Percentiles rank a stretch among this genome's conserved stretches.
phyloP scores from a whole-genome alignment of 306 rosid species.

The Carpinus fangiana region DNA sequence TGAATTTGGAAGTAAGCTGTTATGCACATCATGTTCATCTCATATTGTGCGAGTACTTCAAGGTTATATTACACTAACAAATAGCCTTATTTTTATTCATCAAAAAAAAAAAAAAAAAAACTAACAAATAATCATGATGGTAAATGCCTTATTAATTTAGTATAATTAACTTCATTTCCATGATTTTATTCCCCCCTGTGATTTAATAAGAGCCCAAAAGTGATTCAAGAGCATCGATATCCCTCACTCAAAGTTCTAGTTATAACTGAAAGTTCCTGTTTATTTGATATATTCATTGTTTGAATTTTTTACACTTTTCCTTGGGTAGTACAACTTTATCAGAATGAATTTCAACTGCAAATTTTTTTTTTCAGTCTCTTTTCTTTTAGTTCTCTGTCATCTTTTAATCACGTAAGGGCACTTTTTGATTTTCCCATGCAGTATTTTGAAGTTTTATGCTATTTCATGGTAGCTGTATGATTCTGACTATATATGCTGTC shows the following conservation, averaged over 20 bases:
- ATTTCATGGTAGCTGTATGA: slow-evolving; percentile 11
- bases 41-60: background rate
- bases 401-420: slow-evolving; percentile 7
- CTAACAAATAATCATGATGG: background rate
- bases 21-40: background rate
- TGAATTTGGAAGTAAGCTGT: background rate
- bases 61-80: background rate
- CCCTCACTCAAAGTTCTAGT: slow-evolving; percentile 17
- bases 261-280: slow-evolving; percentile 10
- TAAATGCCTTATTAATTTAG: background rate
- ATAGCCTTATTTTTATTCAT: background rate
- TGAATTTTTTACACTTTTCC: background rate
- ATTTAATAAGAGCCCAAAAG: slow-evolving; percentile 1
- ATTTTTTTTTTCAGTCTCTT: background rate
- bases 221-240: slow-evolving; percentile 1
- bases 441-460: slow-evolving; percentile 10
- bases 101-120: too few relatives aligned
- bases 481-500: slow-evolving; percentile 29
- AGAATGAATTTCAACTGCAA: background rate
- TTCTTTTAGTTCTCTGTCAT: slow-evolving; percentile 21
- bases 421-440: background rate
- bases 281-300: slow-evolving; percentile 6
- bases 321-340: slow-evolving; percentile 10
- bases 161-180: background rate
- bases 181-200: background rate